Evolutionary conservation across 331 rosid genomes (phyloP).

Genomic region (Rhamnella rubrinervis): DNA sequence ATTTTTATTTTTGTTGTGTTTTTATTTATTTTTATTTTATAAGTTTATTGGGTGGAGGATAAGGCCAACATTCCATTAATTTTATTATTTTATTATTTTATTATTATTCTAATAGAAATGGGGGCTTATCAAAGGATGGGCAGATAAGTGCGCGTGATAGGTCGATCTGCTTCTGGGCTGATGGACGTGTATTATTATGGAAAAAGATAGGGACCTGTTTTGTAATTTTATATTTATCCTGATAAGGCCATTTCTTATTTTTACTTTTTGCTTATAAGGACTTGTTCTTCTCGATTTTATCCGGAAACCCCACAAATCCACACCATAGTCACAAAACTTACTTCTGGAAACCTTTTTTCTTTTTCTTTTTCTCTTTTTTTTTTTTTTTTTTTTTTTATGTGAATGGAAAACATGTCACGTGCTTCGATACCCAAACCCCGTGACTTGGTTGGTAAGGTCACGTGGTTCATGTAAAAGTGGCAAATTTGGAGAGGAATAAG

Average conservation of each 20-base stretch:
- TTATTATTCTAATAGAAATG: background rate
- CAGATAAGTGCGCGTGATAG: conserved; percentile 28
- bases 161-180: conserved; percentile 25
- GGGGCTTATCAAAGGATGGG: conserved; percentile 25
- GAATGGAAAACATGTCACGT: too few species aligned
- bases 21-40: background rate
- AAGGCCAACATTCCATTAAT: background rate
- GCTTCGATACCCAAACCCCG: too few species aligned
- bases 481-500: too few species aligned
- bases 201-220: background rate
- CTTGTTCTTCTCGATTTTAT: background rate
- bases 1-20: background rate
- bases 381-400: too few species aligned
- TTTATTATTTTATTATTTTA: background rate
- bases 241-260: conserved; percentile 15
- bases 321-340: background rate
- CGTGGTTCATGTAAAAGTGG: too few species aligned
- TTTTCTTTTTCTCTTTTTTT: too few species aligned
- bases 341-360: background rate
- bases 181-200: background rate
- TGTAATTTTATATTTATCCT: conserved; percentile 24
- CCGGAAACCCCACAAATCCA: background rate
- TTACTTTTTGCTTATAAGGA: conserved; percentile 5
- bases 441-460: too few species aligned
- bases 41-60: background rate